Base-by-base conservation (phyloP, 225 moss, liverwort and hornwort species). In the Physcomitrium patens region DNA sequence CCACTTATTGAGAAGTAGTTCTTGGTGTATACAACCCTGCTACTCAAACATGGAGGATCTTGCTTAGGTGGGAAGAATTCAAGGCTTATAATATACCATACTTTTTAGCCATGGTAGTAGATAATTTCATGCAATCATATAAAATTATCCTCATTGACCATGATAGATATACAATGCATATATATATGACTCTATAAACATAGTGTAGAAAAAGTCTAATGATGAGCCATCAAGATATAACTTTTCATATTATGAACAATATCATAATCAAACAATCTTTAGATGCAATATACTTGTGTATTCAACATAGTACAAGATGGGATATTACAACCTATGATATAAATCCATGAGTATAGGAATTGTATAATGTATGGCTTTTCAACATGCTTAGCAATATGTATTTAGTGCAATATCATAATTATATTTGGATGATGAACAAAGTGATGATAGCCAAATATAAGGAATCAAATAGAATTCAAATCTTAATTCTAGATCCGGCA, bases 21-120 rank as follows among this genome's bases (percentile, higher is more conserved):
- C 12, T 88, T 11, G 88, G 88, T 0, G 85, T 88, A 50, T 85
- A 82, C 69, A 88, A 88, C 80, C 88, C 88, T 2, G 82, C 88
- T 3, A 88, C 88, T 37, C 72, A 85, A 22, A 60, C 78, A 2
- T 85, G 73, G 58, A 78, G 79, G 10, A 10, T 77, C 0, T 63
- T 88, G 0, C 85, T 85, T 0, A 82, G 78, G 0, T 88, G 88
- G 88, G 17, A 66, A 0, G 84, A 81, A 0, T 12, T 59, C 4
- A 66, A 73, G 26, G 52, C 68, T 1, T 85, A 69, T 41, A 76
- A 85, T 17, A 11, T 88, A 11, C 88, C 88, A 1, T 15, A 13
- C 28, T 88, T 80, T 48, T 80, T 85, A 71, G 85, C 88, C 57
- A 85, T 88, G 88, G 85, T 85, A 57, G 88, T 88, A 48, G 85